phyloP scores from a whole-genome alignment of 2,329 filamentous ascomycete genomes.

The Penicillium occitanis region DNA sequence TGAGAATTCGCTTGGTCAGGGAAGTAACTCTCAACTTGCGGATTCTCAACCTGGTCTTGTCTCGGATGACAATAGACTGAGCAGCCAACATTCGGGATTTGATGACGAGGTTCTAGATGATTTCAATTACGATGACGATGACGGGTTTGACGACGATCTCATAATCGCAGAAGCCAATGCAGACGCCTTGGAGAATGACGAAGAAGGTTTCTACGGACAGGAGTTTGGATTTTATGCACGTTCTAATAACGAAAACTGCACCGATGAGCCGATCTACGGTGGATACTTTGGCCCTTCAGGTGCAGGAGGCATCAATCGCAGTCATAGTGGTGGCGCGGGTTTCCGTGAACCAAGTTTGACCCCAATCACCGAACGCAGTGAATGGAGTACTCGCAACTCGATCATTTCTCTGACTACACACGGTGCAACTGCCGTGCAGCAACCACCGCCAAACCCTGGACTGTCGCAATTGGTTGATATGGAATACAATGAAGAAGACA shows the following conservation, averaged over 20 bases:
- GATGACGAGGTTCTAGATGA: conserved; percentile 47
- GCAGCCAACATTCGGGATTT: conserved; percentile 42
- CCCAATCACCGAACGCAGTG: conserved; percentile 91
- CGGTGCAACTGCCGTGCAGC: conserved; percentile 30
- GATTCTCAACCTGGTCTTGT: conserved; percentile 48
- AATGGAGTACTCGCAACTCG: conserved; percentile 93
- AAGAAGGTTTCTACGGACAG: conserved; percentile 90
- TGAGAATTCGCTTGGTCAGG: conserved; percentile 39
- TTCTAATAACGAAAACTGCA: conserved; percentile 46
- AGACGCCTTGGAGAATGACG: conserved; percentile 85
- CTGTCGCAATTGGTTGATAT: conserved; percentile 71
- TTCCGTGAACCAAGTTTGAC: conserved; percentile 89
- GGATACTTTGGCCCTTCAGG: conserved; percentile 84
- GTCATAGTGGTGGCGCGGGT: conserved; percentile 69
- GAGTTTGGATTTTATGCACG: conserved; percentile 94
- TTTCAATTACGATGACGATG: conserved; percentile 60
- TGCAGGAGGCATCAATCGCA: conserved; percentile 60
- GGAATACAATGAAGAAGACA: conserved; percentile 63
- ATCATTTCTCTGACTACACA: conserved; percentile 71
- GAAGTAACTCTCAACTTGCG: conserved; percentile 37
- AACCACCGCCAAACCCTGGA: conserved; percentile 61
- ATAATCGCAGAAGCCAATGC: conserved; percentile 96
- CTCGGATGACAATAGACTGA: conserved; percentile 51
- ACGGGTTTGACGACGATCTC: conserved; percentile 76
- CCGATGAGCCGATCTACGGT: conserved; percentile 68